These are phyloP conservation scores for Eucalyptus curtisii DNA, from an alignment of 345 rosid genomes.

Conservation along the genomic window DNA sequence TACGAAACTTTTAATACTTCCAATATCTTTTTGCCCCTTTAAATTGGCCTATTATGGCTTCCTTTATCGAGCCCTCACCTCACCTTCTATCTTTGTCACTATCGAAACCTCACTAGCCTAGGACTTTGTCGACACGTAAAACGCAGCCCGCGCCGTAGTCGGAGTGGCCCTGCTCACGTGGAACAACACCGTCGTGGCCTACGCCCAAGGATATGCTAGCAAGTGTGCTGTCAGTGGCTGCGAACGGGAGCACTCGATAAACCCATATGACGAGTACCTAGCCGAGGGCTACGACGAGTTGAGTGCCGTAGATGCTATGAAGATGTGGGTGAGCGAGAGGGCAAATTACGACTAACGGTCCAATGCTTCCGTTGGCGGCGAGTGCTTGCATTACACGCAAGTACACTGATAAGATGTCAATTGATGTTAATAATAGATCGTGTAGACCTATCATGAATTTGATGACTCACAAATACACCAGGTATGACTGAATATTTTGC, in stretches of 20 bases:
- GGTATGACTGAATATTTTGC: neutral
- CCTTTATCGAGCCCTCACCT: too few species aligned
- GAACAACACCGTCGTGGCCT: conserved; percentile 32
- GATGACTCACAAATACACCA: accelerated
- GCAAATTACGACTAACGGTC: conserved; percentile 24
- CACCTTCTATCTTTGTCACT: neutral
- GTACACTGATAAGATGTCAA: neutral
- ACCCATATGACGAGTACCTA: conserved; percentile 54
- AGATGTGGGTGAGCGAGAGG: conserved; percentile 45
- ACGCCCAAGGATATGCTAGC: conserved; percentile 27
- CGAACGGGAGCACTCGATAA: conserved; percentile 28
- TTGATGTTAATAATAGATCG: too few species aligned
- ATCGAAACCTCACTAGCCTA: neutral
- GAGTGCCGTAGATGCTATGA: conserved; percentile 18
- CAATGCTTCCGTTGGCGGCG: conserved; percentile 25
- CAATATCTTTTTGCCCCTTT: too few species aligned
- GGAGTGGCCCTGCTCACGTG: conserved; percentile 28
- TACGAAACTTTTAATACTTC: too few species aligned
- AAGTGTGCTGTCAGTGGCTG: conserved; percentile 8
- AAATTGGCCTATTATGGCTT: too few species aligned
- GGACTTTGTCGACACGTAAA: conserved; percentile 36
- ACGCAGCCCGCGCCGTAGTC: conserved; percentile 20
- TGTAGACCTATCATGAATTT: too few species aligned
- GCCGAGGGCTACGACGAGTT: conserved; percentile 29
- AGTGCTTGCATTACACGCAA: conserved; percentile 67